phyloP scores from a whole-genome alignment of 805 yeast genomes.

The Jamesozyma lodderae region DNA sequence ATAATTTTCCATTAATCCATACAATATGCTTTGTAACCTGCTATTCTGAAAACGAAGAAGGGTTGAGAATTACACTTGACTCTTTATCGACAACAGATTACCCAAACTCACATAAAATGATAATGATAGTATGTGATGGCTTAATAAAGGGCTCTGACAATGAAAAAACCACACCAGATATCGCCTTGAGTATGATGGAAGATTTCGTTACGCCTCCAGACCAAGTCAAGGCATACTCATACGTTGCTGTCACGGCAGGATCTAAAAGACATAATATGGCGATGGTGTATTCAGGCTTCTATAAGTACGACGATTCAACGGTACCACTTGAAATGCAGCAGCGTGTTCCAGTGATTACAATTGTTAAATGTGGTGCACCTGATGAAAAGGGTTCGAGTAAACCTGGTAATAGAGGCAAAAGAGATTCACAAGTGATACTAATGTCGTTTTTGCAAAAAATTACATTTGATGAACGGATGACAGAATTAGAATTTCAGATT shows the following conservation, averaged over 20 bases:
- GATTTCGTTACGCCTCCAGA: constrained; percentile 64
- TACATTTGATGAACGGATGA: constrained; percentile 91
- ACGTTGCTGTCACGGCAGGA: constrained; percentile 94
- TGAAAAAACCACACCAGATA: constrained; percentile 79
- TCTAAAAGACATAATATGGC: constrained; percentile 96
- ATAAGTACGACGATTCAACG: constrained; percentile 69
- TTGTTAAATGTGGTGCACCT: constrained; percentile 85
- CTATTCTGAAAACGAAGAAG: constrained; percentile 85
- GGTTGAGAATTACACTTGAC: constrained; percentile 80
- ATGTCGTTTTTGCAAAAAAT: constrained; percentile 86
- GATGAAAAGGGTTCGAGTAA: constrained; percentile 59
- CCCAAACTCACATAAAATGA: constrained; percentile 88
- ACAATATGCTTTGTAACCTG: constrained; percentile 77
- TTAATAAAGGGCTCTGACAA: constrained; percentile 91
- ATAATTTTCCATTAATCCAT: constrained; percentile 69
- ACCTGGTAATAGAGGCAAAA: constrained; percentile 94
- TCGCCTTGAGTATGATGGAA: constrained; percentile 78
- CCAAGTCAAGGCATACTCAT: constrained; percentile 72
- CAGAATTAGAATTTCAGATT: constrained; percentile 75
- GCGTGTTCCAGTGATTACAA: constrained; percentile 65
- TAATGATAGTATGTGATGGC: constrained; percentile 91
- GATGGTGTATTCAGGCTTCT: constrained; percentile 89
- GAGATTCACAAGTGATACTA: constrained; percentile 85
- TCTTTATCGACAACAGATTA: constrained; percentile 88
- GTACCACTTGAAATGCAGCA: constrained; percentile 77